Evolutionary conservation across 805 yeast species (phyloP).

Genomic region (Candida maltosa): DNA sequence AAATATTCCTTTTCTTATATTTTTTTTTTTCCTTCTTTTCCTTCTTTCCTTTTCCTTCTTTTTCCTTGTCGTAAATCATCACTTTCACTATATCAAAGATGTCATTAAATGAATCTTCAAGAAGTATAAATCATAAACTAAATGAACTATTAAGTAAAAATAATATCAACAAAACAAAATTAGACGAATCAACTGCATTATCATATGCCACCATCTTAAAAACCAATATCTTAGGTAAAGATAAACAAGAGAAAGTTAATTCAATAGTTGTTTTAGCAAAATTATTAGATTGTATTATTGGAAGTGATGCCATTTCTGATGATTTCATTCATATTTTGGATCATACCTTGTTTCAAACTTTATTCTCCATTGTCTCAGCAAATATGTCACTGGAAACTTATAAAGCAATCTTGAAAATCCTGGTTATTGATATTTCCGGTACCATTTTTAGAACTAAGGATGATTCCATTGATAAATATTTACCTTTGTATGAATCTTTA

Average conservation of each 20-base stretch:
- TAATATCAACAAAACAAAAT: conserved; percentile 18
- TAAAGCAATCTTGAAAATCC: conserved; percentile 43
- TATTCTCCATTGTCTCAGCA: conserved; percentile 39
- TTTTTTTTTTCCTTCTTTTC: too few relatives aligned
- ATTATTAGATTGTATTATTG: conserved; percentile 40
- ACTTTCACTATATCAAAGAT: too few relatives aligned
- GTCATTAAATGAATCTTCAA: conserved; percentile 25
- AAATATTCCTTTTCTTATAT: too few relatives aligned
- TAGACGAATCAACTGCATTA: conserved; percentile 31
- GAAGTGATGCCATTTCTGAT: conserved; percentile 38
- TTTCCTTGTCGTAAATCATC: too few relatives aligned
- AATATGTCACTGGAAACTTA: conserved; percentile 45
- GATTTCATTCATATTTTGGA: conserved; percentile 35
- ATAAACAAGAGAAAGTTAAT: conserved; percentile 49
- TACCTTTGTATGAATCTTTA: conserved; percentile 34
- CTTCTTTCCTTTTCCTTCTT: too few relatives aligned
- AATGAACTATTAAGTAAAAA: conserved; percentile 40
- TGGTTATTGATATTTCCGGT: conserved; percentile 41
- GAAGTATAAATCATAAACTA: conserved; percentile 42
- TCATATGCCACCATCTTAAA: conserved; percentile 35
- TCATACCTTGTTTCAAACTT: conserved; percentile 34
- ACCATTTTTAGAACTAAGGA: conserved; percentile 36
- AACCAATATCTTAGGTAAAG: conserved; percentile 41
- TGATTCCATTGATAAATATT: conserved; percentile 30
- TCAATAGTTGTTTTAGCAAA: conserved; percentile 53